Evolutionary conservation across 371 early-diverging fungal genomes (phyloP), one percentile per base, ranked within the genome.

Genomic region (Apophysomyces sp.): DNA sequence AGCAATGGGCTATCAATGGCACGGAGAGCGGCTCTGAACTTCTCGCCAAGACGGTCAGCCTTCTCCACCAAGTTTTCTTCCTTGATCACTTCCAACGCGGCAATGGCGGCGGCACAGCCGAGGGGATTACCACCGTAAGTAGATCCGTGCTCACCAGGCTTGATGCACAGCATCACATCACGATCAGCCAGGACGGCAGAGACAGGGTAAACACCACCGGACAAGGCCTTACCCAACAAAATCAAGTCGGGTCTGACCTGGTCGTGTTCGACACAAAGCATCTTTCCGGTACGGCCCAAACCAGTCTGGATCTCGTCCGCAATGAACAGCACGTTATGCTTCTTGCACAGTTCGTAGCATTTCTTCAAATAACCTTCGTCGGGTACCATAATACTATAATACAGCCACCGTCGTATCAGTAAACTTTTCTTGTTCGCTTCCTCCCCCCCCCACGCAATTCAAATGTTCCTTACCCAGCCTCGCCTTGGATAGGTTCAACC

Each of bases 221-320:
- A 92, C 29, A 98, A 85, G 21, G 98, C 97, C 82, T 98, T 98
- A 60, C 97, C 99, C 36, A 98, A 86, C 58, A 97, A 86, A 55
- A 97, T 81, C 21, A 98, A 85, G 72, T 98, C 99, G 40, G 98
- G 94, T 61, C 89, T 92, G 68, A 98, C 78, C 63, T 85, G 74
- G 53, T 95, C 95, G 68, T 96, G 92, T 63, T 98, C 95, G 30
- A 89, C 80, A 57, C 97, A 96, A 39, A 98, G 88, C 86, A 97
- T 83, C 72, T 92, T 92, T 52, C 98, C 99, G 11, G 98, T 97
- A 63, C 99, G 90, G 12, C 83, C 96, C 32, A 98, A 81, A 57
- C 99, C 99, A n/a, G 97, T 94, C 78, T 98, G 99, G 72, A 98
- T 94, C 81, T 98, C 99, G 69, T 98, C 99, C 51, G 93, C 94